Conservation (phyloP, 805 yeast genomes). For the Hanseniaspora singularis region DNA sequence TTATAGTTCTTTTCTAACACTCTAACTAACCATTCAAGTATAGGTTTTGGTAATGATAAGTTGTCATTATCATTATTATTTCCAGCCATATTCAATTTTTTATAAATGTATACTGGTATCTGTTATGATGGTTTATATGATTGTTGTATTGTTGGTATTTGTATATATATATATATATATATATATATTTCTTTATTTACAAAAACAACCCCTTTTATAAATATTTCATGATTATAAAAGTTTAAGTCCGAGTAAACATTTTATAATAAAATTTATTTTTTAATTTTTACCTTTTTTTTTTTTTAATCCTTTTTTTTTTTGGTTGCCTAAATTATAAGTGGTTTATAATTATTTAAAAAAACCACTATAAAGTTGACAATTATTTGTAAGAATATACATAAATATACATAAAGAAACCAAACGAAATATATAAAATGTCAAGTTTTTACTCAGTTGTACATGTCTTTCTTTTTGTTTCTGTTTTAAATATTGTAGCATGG, state of each 20-base stretch:
- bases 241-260: no score
- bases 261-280: no score
- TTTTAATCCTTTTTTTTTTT: no score
- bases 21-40: conserved; percentile 47
- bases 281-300: no score
- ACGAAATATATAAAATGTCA: conserved; percentile 23
- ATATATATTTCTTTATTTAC: no score
- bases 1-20: conserved; percentile 39
- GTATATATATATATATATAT: no score
- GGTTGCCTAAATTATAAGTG: no score
- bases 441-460: conserved; percentile 49
- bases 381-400: background rate
- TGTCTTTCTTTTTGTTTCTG: conserved; percentile 47
- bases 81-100: background rate
- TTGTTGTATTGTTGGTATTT: no score
- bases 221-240: no score
- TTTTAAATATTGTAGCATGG: conserved; percentile 64
- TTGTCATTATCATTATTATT: background rate
- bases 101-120: background rate
- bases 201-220: no score
- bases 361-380: background rate
- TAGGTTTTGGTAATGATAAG: conserved; percentile 29
- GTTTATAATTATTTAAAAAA: no score
- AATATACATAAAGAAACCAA: background rate
- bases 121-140: no score